A percentile compares a stretch with the other conserved stretches of the same genome.
These are phyloP conservation scores for Lachnellula willkommii DNA, from an alignment of 2,329 filamentous ascomycete species.

Conservation along the genomic window DNA sequence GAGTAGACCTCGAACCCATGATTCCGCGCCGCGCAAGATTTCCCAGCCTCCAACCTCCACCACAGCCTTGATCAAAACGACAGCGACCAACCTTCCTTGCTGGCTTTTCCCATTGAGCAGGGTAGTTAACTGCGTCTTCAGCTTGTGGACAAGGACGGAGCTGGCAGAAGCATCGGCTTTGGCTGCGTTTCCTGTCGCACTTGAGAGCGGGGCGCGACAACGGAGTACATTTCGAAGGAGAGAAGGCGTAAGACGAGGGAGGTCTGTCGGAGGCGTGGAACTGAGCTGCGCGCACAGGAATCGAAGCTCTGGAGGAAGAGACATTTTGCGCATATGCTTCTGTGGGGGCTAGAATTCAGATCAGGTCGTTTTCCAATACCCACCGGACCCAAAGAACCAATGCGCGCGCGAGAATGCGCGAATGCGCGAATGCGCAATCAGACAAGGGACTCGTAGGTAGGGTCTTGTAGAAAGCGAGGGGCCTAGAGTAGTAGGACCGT, in stretches of 20 bases:
- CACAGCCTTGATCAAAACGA: conserved; percentile 72
- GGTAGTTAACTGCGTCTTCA: conserved; percentile 72
- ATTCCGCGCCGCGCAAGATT: conserved; percentile 63
- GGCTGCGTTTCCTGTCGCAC: conserved; percentile 52
- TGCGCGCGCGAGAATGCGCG: too few species aligned
- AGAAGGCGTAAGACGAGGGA: conserved; percentile 67
- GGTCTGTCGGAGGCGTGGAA: conserved; percentile 63
- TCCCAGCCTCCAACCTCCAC: conserved; percentile 84
- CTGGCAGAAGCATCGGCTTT: conserved; percentile 60
- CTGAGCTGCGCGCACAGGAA: conserved; percentile 66
- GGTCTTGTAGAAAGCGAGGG: too few species aligned
- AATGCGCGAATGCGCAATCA: too few species aligned
- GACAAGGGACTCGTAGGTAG: too few species aligned
- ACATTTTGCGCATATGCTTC: conserved; percentile 19
- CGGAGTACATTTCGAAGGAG: conserved; percentile 57
- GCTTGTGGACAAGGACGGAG: conserved; percentile 69
- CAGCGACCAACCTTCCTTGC: conserved; percentile 71
- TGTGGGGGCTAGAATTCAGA: background rate
- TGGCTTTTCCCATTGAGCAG: conserved; percentile 70
- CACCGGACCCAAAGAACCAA: background rate
- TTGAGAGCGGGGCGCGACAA: conserved; percentile 57
- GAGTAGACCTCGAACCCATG: conserved; percentile 74
- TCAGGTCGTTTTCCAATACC: background rate
- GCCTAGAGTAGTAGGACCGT: too few species aligned
- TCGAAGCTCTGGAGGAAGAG: conserved; percentile 51